Evolutionary conservation across 331 rosid species (phyloP).

Genomic region (Phaseolus coccineus): DNA sequence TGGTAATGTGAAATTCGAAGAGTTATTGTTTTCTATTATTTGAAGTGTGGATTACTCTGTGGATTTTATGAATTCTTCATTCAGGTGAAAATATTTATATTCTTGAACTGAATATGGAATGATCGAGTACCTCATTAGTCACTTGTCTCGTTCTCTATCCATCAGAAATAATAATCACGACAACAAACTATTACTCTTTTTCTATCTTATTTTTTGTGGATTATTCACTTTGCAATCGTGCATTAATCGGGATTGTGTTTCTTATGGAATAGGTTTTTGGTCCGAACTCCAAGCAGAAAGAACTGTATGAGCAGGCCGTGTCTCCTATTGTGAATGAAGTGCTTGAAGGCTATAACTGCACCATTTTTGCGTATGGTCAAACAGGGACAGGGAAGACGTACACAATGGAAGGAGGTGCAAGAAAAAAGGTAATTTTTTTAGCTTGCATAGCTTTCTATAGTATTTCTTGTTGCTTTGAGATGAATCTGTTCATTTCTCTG

Average conservation of each 20-base stretch:
- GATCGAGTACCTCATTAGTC: background rate
- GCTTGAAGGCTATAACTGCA: conserved; percentile 98
- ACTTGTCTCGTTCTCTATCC: background rate
- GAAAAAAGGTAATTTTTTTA: conserved; percentile 73
- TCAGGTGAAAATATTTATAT: background rate
- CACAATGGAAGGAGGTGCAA: conserved; percentile 99
- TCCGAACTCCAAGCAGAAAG: conserved; percentile 67
- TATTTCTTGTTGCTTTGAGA: conserved; percentile 19
- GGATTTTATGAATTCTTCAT: background rate
- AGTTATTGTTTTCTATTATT: background rate
- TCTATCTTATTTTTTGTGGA: background rate
- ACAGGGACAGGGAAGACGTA: conserved; percentile 99
- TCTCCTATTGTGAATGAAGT: conserved; percentile 94
- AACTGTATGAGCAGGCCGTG: conserved; percentile 87
- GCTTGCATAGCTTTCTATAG: conserved; percentile 2
- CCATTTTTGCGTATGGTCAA: conserved; percentile 98
- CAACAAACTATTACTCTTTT: background rate
- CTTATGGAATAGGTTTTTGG: conserved; percentile 51
- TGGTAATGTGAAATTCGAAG: background rate
- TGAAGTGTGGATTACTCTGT: background rate
- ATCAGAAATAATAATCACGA: background rate
- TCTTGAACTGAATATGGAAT: background rate
- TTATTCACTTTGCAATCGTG: background rate
- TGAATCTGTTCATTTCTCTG: conserved; percentile 8
- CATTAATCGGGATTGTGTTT: conserved; percentile 35